These are phyloP conservation scores for Aspergillus aculeatinus DNA, from an alignment of 2,329 filamentous ascomycete genomes.

Conservation along the genomic window DNA sequence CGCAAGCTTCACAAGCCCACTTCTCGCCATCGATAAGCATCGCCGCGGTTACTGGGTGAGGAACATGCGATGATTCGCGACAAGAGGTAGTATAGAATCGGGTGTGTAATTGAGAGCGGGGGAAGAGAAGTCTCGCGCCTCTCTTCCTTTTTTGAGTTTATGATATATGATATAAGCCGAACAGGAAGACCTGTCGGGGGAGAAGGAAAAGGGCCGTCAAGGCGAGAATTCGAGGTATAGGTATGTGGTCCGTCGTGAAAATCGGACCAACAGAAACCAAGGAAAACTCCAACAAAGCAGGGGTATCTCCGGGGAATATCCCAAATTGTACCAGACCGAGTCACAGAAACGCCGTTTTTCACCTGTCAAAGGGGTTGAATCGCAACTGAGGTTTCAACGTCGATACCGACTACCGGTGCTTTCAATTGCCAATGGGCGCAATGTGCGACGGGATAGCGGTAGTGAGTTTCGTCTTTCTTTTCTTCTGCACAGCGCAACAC, in stretches of 20 bases:
- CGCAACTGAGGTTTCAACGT: conserved; percentile 20
- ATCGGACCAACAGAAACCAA: conserved; percentile 27
- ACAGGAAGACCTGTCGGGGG: conserved; percentile 25
- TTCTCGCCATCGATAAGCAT: conserved; percentile 96
- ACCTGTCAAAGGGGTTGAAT: conserved; percentile 21
- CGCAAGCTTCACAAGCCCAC: conserved; percentile 96
- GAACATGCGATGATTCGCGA: conserved; percentile 44
- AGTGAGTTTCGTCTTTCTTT: not conserved
- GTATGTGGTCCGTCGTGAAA: conserved; percentile 28
- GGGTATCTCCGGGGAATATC: conserved; percentile 37
- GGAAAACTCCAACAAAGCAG: conserved; percentile 32
- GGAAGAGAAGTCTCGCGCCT: conserved; percentile 12
- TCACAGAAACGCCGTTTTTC: conserved; percentile 25
- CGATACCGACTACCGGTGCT: conserved; percentile 1
- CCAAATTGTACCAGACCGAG: conserved; percentile 26
- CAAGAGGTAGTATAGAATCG: conserved; percentile 18
- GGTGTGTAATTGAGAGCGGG: conserved; percentile 12
- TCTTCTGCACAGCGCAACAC: conserved; percentile 3
- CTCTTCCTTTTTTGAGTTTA: conserved; percentile 13
- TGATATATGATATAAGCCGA: conserved; percentile 18
- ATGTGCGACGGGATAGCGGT: conserved; percentile 10
- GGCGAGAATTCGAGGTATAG: conserved; percentile 27
- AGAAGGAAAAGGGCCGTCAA: conserved; percentile 33
- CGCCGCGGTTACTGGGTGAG: conserved; percentile 36
- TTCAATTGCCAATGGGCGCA: conserved; percentile 11